Evolutionary conservation across 345 rosid species (phyloP).

Genomic region (Populus davidiana): DNA sequence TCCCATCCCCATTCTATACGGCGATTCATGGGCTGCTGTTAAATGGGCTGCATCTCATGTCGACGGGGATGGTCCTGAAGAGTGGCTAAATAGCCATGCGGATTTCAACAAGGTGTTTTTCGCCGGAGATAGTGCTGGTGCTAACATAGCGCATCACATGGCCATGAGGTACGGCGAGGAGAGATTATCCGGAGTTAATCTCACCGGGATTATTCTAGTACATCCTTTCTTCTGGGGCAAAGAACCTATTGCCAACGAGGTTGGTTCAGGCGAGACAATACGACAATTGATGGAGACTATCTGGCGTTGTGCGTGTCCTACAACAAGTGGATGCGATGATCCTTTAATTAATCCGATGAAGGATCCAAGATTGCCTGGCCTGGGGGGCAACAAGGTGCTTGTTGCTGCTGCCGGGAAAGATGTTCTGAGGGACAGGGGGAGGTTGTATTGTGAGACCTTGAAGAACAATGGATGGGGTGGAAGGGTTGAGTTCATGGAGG

Average conservation of each 20-base stretch:
- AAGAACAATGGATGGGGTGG: slow-evolving; percentile 49
- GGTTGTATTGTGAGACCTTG: slow-evolving; percentile 34
- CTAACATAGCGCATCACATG: slow-evolving; percentile 1
- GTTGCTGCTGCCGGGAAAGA: slow-evolving; percentile 38
- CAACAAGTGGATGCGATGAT: slow-evolving; percentile 16
- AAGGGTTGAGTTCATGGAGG: slow-evolving; percentile 35
- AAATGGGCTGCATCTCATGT: slow-evolving; percentile 16
- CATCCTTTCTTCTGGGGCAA: slow-evolving; percentile 19
- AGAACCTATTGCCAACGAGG: slow-evolving; percentile 12
- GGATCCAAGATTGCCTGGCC: not conserved
- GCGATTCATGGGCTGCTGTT: slow-evolving; percentile 18
- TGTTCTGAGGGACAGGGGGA: slow-evolving; percentile 29
- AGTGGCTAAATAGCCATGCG: slow-evolving; percentile 9
- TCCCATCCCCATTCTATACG: slow-evolving; percentile 13
- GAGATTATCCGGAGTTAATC: not conserved
- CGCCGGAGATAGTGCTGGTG: slow-evolving; percentile 14
- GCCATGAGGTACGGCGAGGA: not conserved
- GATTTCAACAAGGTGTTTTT: slow-evolving; percentile 1
- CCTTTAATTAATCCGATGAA: slow-evolving; percentile 8
- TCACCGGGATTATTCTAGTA: not conserved
- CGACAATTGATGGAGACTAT: not conserved
- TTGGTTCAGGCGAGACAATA: not conserved
- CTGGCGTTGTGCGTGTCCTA: slow-evolving; percentile 8
- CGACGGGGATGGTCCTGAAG: slow-evolving; percentile 11
- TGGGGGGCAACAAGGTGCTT: slow-evolving; percentile 13